phyloP scores from a whole-genome alignment of 2,329 filamentous ascomycete species.

The Dichotomopilus funicola region DNA sequence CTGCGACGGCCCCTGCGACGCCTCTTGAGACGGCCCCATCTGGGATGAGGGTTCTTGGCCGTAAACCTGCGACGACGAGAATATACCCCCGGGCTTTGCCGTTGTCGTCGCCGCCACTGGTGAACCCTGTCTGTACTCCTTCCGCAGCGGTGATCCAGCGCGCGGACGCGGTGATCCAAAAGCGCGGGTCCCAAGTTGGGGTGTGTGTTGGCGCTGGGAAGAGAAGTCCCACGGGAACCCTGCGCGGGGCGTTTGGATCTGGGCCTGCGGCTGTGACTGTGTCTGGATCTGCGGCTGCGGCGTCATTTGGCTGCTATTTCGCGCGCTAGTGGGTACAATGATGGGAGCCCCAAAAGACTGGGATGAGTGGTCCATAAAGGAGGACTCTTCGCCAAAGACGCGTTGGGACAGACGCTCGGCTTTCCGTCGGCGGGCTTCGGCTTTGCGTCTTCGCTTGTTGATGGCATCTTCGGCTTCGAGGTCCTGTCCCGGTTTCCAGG shows the following conservation, averaged over 20 bases:
- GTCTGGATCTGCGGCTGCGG: not conserved
- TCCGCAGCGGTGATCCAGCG: slow-evolving; percentile 12
- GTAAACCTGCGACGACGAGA: not conserved
- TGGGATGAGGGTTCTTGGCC: too few relatives aligned
- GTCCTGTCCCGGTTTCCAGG: slow-evolving; percentile 17
- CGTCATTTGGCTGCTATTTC: not conserved
- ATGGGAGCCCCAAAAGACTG: slow-evolving; percentile 8
- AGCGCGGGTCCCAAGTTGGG: not conserved
- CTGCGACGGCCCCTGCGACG: not conserved
- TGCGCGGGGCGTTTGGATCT: not conserved
- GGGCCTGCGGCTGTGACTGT: not conserved
- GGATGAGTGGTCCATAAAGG: slow-evolving; percentile 7
- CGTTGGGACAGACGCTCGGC: slow-evolving; percentile 17
- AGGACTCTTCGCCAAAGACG: slow-evolving; percentile 14
- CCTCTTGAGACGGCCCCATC: not conserved
- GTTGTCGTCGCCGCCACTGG: not conserved
- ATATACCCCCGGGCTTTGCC: not conserved
- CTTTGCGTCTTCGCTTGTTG: slow-evolving; percentile 13
- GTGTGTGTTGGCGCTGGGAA: not conserved
- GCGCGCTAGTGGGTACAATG: slow-evolving; percentile 2
- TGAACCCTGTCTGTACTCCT: slow-evolving; percentile 12
- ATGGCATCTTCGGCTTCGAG: slow-evolving; percentile 16
- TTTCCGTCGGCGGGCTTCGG: slow-evolving; percentile 14
- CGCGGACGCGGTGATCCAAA: slow-evolving; percentile 13
- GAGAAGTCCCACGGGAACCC: slow-evolving; percentile 6